Evolutionary conservation across 2,329 filamentous ascomycete species (phyloP), one percentile per base, ranked within the genome.

Genomic region (Aspergillus viridinutans): DNA sequence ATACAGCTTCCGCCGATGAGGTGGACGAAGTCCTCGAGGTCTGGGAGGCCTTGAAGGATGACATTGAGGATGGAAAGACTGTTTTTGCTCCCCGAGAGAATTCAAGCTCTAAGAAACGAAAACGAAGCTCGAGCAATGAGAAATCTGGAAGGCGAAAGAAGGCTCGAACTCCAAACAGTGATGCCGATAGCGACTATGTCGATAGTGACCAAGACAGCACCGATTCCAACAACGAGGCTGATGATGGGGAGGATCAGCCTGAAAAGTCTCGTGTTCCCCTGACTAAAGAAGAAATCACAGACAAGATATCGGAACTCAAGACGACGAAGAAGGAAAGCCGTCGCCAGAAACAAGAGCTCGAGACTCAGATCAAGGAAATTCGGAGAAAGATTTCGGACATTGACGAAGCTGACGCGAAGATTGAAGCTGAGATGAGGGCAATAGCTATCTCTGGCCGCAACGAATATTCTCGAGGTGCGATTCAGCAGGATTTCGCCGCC

Each of bases 371-470:
- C 40, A 26, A 26, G 12, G 28, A 52, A 23, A 8, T 57, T 14
- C 14, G 26, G 3, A 23, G 21, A 3, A 47, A n/a, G 3, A 48
- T 23, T 9, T 28, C 49, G 3, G 25, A 51, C 1, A 51, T 51
- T 49, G 38, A 47, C 20, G 35, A 50, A 29, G 28, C 35, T 3
- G 55, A 57, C 23, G 29, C 23, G 12, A 45, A 54, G 21, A 29
- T 40, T 40, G 43, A 14, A n/a, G 7, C 77, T n/a, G 3, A 28
- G 14, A 47, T 35, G 17, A 83, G 80, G 61, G 69, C 2, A 10
- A 21, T 8, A 40, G 43, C 43, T 23, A 47, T 20, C 1, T 56
- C 63, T 35, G 59, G 54, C 51, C 56, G 35, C 49, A 58, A 58
- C 14, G n/a, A 47, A 0, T 60, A 45, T n/a, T 56, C 58, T 1